Evolutionary conservation across 2,329 filamentous ascomycete species (phyloP).

Genomic region (Beauveria bassiana): DNA sequence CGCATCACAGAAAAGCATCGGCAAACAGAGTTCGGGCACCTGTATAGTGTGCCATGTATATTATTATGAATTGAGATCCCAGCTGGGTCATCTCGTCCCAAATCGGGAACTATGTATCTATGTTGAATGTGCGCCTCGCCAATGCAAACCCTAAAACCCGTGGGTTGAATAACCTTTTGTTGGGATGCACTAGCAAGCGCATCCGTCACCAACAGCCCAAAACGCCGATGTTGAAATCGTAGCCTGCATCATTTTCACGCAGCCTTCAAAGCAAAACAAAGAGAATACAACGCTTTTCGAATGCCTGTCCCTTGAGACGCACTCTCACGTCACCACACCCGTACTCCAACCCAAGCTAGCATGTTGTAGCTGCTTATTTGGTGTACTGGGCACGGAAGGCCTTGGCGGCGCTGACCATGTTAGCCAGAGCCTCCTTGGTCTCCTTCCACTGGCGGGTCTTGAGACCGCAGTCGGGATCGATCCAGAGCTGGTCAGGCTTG

Average conservation of each 20-base stretch:
- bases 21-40: too few species aligned
- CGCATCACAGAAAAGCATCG: too few species aligned
- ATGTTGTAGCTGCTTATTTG: slow-evolving; percentile 39
- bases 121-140: slow-evolving; percentile 14
- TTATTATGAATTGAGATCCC: slow-evolving; percentile 8
- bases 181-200: slow-evolving; percentile 27
- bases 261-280: slow-evolving; percentile 23
- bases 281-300: slow-evolving; percentile 9
- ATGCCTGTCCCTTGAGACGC: slow-evolving; percentile 16
- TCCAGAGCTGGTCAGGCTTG: slow-evolving; percentile 98
- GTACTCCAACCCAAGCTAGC: background rate
- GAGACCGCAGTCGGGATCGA: slow-evolving; percentile 98
- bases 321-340: slow-evolving; percentile 1
- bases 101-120: slow-evolving; percentile 14
- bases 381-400: slow-evolving; percentile 85
- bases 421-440: slow-evolving; percentile 90
- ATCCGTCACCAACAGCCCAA: slow-evolving; percentile 28
- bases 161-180: slow-evolving; percentile 17
- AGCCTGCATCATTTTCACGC: slow-evolving; percentile 29
- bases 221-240: slow-evolving; percentile 56
- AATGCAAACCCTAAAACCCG: slow-evolving; percentile 11
- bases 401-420: slow-evolving; percentile 99
- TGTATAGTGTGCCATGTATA: background rate
- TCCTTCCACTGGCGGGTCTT: slow-evolving; percentile 99
- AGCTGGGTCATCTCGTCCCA: slow-evolving; percentile 7